Conservation (phyloP, 2,329 filamentous ascomycete species). For the Akanthomyces dipterigenus region DNA sequence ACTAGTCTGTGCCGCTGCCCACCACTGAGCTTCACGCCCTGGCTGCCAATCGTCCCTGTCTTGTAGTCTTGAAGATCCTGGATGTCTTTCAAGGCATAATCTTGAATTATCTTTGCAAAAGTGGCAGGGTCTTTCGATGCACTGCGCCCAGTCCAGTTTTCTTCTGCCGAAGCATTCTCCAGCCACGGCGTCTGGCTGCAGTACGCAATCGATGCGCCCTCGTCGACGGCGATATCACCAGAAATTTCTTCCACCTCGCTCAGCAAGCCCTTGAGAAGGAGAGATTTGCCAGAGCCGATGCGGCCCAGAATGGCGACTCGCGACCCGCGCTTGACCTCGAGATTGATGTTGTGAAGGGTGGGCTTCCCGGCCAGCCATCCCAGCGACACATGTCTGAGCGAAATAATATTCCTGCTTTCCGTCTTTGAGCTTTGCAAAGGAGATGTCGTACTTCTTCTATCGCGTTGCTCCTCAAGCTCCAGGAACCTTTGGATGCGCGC, state of each 20-base stretch:
- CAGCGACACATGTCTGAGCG: neutral
- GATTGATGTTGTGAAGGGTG: neutral
- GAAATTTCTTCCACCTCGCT: neutral
- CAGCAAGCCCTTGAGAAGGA: neutral
- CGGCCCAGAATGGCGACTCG: neutral
- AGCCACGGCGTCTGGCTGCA: constrained; percentile 3
- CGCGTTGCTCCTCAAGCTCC: neutral
- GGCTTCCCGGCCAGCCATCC: neutral
- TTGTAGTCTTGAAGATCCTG: neutral
- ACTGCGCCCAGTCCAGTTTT: neutral
- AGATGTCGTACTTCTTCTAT: neutral
- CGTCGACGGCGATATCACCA: neutral
- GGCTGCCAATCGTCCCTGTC: neutral
- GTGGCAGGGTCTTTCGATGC: neutral
- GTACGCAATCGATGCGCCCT: neutral
- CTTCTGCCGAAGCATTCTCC: constrained; percentile 4
- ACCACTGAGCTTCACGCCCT: constrained; percentile 2
- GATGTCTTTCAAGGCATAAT: neutral
- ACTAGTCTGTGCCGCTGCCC: constrained; percentile 6
- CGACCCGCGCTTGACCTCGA: constrained; percentile 1
- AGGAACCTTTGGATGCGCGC: neutral
- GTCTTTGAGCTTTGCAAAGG: neutral
- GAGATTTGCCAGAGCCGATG: neutral
- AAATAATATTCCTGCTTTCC: neutral
- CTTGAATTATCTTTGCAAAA: neutral